Conservation (phyloP, 2,329 filamentous ascomycete genomes). For the Pseudocercospora vitis region DNA sequence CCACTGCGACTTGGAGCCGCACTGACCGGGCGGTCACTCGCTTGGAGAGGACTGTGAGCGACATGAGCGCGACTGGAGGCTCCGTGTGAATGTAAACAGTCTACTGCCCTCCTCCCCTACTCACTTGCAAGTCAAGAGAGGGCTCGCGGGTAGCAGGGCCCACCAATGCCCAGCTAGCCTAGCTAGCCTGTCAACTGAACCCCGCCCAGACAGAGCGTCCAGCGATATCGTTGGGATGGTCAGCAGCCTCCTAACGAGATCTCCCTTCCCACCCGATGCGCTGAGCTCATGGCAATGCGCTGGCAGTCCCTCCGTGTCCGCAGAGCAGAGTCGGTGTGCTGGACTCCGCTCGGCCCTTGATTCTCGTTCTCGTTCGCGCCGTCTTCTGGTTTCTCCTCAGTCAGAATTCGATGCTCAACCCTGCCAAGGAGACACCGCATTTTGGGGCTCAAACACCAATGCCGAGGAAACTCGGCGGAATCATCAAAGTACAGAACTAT, state of each 20-base stretch:
- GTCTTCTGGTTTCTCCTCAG: too few species aligned
- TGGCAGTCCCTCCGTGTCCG: too few species aligned
- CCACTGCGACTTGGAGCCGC: conserved; percentile 18
- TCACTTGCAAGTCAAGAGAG: conserved; percentile 7
- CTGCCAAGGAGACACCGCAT: too few species aligned
- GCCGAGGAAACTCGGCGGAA: too few species aligned
- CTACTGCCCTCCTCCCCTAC: neutral
- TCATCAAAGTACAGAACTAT: too few species aligned
- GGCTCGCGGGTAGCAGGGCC: neutral
- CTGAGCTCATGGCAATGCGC: too few species aligned
- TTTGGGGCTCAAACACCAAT: too few species aligned
- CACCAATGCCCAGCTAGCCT: neutral
- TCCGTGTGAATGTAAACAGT: too few species aligned
- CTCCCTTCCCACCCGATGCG: neutral
- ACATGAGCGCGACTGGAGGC: conserved; percentile 25
- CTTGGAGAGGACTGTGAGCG: conserved; percentile 29
- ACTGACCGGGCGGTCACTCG: conserved; percentile 27
- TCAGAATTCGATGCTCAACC: too few species aligned
- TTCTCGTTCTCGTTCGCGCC: too few species aligned
- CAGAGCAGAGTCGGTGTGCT: too few species aligned
- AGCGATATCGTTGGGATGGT: neutral
- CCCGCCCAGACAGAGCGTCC: neutral
- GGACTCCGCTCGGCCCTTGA: too few species aligned
- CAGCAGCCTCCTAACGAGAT: neutral
- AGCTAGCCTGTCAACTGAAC: neutral